Evolutionary conservation across 768 basidiomycete genomes (phyloP), one percentile per base, ranked within the genome.

Genomic region (Sarcodon sp.): DNA sequence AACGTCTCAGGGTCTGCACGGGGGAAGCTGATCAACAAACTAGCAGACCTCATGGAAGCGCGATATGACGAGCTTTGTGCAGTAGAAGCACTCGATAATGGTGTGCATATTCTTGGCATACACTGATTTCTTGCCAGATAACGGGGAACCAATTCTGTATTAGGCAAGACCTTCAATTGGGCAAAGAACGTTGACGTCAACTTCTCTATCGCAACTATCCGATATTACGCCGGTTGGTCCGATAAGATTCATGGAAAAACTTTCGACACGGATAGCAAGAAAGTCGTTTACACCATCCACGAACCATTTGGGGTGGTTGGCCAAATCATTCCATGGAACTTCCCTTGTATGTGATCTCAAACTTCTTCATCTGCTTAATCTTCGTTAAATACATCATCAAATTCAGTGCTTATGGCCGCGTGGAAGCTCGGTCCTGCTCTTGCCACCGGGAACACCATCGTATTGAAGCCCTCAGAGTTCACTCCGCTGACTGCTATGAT

Each of bases 201-300:
- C 0, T 62, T 63, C 47, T 62, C 73, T 0, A 69, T 80, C 49
- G 66, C 61, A 16, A 67, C 68, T 32, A 61, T 90, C 54, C 70
- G 77, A 33, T 94, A 93, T 66, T 97, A 84, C 56, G 87, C 80
- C 37, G 92, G 91, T 13, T 87, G 87, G 80, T 87, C 89, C 16
- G 91, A 92, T 68, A 94, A 93, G 67, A 65, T 84, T 47, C 68
- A 72, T 4, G 87, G 86, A 5, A 76, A 87, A 61, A 79, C 77
- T 7, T 79, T 89, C 60, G 86, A 90, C 67, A 77, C 62, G 54
- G 62, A 54, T 33, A 60, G 60, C 51, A 53, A 47, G 32, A 79
- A 77, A 64, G 63, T 80, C 45, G 69, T 67, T 3, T 80, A 79
- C 62, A 80, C 79, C 6, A 63, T 72, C 16, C 76, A 79, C 57